A percentile compares a stretch with the other conserved stretches of the same genome.
phyloP scores from a whole-genome alignment of 257 asterid species.

The Solanum acaule region DNA sequence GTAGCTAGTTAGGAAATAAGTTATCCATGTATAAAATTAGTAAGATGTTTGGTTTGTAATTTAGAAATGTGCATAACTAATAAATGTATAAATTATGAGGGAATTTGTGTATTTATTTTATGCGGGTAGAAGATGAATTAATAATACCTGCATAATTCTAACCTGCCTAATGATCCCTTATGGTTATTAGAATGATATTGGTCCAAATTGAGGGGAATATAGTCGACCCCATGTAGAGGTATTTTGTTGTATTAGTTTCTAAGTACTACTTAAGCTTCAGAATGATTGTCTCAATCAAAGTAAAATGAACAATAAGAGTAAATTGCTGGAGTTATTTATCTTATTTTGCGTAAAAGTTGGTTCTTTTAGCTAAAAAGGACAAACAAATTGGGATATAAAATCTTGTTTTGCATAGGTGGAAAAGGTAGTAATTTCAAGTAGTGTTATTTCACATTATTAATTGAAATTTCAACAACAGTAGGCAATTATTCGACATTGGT shows the following conservation, averaged over 20 bases:
- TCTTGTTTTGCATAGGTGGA: neutral
- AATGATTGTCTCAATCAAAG: neutral
- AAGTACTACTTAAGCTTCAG: neutral
- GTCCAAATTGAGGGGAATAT: neutral
- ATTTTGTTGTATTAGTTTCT: neutral
- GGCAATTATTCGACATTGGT: neutral
- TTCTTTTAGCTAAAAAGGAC: neutral
- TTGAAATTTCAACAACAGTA: neutral
- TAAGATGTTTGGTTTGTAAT: neutral
- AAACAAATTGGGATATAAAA: neutral
- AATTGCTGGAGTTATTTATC: neutral
- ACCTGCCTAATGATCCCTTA: neutral
- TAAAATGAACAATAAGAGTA: neutral
- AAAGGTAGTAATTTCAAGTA: neutral
- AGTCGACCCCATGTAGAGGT: neutral
- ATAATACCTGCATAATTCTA: neutral
- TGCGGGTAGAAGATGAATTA: neutral
- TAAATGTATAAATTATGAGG: neutral
- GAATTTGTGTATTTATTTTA: neutral
- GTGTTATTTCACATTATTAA: neutral
- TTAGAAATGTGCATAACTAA: neutral
- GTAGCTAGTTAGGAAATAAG: neutral
- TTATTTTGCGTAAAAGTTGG: neutral
- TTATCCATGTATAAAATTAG: neutral
- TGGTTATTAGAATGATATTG: neutral